Evolutionary conservation across 2,329 filamentous ascomycete genomes (phyloP).

Genomic region (Xylariomycetidae sp.): DNA sequence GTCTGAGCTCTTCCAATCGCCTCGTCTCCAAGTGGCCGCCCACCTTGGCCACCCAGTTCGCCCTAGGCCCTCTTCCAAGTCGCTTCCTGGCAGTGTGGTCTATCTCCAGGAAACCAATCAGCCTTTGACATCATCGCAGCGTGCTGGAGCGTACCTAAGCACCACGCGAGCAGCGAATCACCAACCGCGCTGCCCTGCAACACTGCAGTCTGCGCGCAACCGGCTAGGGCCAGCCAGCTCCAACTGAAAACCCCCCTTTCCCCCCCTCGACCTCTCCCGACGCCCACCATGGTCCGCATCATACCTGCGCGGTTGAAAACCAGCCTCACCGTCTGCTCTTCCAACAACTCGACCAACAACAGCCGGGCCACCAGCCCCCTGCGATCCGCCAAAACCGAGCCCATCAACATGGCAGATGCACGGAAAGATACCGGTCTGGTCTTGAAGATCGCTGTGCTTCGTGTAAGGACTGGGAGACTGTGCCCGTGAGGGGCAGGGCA

Average conservation of each 20-base stretch:
- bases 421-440: slow-evolving; percentile 41
- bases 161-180: slow-evolving; percentile 1
- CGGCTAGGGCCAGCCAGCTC: no score
- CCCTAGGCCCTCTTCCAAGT: no score
- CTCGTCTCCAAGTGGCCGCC: no score
- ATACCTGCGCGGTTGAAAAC: slow-evolving; percentile 49
- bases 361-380: slow-evolving; percentile 45
- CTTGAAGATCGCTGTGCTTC: slow-evolving; percentile 46
- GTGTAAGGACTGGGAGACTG: slow-evolving; percentile 22
- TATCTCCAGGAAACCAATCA: no score
- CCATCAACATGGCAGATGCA: slow-evolving; percentile 31
- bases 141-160: no score
- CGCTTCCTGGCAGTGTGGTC: no score
- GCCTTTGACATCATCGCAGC: no score
- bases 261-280: slow-evolving; percentile 5
- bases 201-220: not conserved
- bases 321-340: slow-evolving; percentile 27
- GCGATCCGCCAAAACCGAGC: slow-evolving; percentile 41
- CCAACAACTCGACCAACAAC: slow-evolving; percentile 37
- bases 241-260: slow-evolving; percentile 5
- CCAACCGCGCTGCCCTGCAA: no score
- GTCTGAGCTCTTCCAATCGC: no score
- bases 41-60: no score
- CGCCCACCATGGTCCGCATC: slow-evolving; percentile 48
- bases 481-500: not conserved